Conservation (phyloP, 805 yeast genomes). For the Schwanniomyces yamadae region DNA sequence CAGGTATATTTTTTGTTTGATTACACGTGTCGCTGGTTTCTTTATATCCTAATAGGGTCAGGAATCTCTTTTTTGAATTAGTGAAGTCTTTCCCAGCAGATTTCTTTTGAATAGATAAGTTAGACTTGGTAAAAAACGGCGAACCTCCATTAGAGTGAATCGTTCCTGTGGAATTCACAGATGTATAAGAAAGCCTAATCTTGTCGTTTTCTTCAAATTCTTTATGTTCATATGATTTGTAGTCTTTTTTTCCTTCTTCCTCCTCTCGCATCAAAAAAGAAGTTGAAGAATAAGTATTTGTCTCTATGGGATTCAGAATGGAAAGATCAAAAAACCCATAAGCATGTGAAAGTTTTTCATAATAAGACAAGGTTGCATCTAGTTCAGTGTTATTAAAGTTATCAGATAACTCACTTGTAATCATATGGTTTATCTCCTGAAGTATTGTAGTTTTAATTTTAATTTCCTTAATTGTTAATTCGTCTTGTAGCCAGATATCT, state of each 20-base stretch:
- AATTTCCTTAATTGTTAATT: slow-evolving; percentile 28
- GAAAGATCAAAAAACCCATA: slow-evolving; percentile 31
- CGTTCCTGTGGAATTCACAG: slow-evolving; percentile 1
- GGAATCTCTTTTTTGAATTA: slow-evolving; percentile 17
- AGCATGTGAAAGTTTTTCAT: slow-evolving; percentile 32
- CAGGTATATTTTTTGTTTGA: neutral
- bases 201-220: slow-evolving; percentile 5
- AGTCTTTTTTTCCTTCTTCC: slow-evolving; percentile 4
- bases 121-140: neutral
- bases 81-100: neutral
- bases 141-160: neutral
- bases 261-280: slow-evolving; percentile 5
- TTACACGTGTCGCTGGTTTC: neutral
- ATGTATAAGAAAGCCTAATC: neutral
- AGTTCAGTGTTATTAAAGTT: slow-evolving; percentile 7
- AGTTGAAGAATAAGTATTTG: slow-evolving; percentile 1
- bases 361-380: slow-evolving; percentile 26
- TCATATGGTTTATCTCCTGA: slow-evolving; percentile 31
- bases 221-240: neutral
- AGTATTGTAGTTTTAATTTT: slow-evolving; percentile 32
- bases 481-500: slow-evolving; percentile 38
- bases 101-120: neutral
- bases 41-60: slow-evolving; percentile 12
- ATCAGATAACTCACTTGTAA: slow-evolving; percentile 18
- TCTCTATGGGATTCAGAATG: slow-evolving; percentile 1